These are phyloP conservation scores for Rhizoclosmatium globosum DNA, from an alignment of 192 early-diverging fungal species.

Conservation along the genomic window DNA sequence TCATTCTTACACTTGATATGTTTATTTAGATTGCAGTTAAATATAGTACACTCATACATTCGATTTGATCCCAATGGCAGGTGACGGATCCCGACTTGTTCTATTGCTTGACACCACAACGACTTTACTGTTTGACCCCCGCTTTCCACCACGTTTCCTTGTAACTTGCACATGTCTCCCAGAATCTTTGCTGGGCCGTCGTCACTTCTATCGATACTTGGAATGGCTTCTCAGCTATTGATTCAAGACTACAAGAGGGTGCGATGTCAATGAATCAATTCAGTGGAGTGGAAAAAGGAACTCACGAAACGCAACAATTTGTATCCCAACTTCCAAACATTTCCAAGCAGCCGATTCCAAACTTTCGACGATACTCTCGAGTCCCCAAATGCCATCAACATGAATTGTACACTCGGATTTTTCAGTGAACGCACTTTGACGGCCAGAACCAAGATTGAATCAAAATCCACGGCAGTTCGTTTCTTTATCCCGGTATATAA, in stretches of 20 bases:
- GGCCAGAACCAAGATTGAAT: not conserved
- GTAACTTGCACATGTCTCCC: not conserved
- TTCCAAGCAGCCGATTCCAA: slow-evolving; percentile 10
- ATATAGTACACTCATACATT: too few species aligned
- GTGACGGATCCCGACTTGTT: too few species aligned
- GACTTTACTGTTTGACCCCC: too few species aligned
- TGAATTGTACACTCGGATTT: not conserved
- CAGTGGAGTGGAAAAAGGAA: not conserved
- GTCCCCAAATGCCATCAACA: not conserved
- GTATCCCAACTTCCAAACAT: not conserved
- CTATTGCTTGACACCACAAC: too few species aligned
- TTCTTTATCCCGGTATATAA: not conserved
- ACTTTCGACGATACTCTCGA: not conserved
- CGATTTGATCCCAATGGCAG: too few species aligned
- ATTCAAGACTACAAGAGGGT: not conserved
- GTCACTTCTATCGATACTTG: not conserved
- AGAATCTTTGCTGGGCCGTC: not conserved
- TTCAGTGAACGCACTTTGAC: not conserved
- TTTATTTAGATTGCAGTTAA: too few species aligned
- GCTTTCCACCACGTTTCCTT: not conserved
- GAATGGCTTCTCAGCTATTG: not conserved
- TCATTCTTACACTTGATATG: too few species aligned
- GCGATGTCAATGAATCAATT: too few species aligned
- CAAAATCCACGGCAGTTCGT: not conserved
- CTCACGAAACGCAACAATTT: not conserved